Conservation (phyloP, 768 basidiomycete species). For the Tubosaeta sp. region DNA sequence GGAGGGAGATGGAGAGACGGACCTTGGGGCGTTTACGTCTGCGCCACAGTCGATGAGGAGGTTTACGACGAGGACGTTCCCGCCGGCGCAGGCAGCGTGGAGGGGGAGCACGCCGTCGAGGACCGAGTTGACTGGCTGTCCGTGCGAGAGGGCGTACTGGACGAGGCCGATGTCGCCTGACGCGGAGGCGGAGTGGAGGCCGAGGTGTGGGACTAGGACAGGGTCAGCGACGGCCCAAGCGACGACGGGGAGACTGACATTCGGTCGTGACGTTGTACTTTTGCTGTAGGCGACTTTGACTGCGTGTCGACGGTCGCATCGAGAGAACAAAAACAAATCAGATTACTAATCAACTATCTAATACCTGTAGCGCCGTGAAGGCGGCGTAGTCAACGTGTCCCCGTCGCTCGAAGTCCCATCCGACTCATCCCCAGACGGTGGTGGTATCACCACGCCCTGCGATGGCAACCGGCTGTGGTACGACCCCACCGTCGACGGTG, state of each 20-base stretch:
- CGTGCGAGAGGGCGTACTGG: constrained; percentile 87
- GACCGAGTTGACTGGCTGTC: constrained; percentile 95
- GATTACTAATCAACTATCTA: constrained; percentile 16
- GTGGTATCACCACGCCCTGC: constrained; percentile 24
- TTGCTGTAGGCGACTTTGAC: constrained; percentile 24
- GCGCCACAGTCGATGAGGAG: constrained; percentile 90
- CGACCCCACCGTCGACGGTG: constrained; percentile 25
- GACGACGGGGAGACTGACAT: constrained; percentile 32
- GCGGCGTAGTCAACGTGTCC: constrained; percentile 35
- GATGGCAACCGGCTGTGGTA: constrained; percentile 24
- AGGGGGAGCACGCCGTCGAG: constrained; percentile 95
- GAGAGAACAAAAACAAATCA: background rate
- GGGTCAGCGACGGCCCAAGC: background rate
- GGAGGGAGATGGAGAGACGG: constrained; percentile 21
- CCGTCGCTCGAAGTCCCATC: constrained; percentile 31
- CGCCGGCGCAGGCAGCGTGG: constrained; percentile 91
- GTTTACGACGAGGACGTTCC: constrained; percentile 82
- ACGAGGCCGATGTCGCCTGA: constrained; percentile 91
- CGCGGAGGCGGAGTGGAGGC: constrained; percentile 71
- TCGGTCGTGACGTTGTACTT: constrained; percentile 55
- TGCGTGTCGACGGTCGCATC: constrained; percentile 25
- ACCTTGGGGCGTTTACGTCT: constrained; percentile 97
- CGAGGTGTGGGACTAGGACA: constrained; percentile 63
- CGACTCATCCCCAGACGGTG: constrained; percentile 26
- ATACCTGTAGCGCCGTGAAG: constrained; percentile 17